Evolutionary conservation across 2,329 filamentous ascomycete species (phyloP).

Genomic region (Tolypocladium tropicale): DNA sequence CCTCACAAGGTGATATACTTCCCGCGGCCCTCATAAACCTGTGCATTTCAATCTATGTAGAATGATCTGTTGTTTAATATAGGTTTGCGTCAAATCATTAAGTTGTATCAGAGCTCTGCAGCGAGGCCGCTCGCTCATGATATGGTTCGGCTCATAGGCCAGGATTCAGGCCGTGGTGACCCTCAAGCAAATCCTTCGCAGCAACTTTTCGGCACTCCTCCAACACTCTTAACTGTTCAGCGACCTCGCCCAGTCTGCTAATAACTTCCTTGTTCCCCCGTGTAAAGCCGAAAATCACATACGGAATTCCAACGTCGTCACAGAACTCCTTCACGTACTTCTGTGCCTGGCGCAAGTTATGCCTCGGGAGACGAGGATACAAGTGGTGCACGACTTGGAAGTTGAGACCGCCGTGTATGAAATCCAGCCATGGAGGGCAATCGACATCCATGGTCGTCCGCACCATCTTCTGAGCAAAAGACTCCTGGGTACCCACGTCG

Average conservation of each 20-base stretch:
- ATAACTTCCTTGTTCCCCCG: slow-evolving; percentile 77
- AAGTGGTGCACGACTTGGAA: slow-evolving; percentile 86
- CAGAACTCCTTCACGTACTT: slow-evolving; percentile 73
- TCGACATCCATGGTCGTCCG: slow-evolving; percentile 92
- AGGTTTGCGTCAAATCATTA: too few species aligned
- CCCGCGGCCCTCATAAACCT: too few species aligned
- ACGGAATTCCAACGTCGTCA: slow-evolving; percentile 70
- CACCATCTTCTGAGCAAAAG: slow-evolving; percentile 83
- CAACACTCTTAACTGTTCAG: background rate
- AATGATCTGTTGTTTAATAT: too few species aligned
- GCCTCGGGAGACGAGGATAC: slow-evolving; percentile 72
- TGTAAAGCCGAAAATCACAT: slow-evolving; percentile 79
- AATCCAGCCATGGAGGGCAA: slow-evolving; percentile 80
- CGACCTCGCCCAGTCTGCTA: slow-evolving; percentile 62
- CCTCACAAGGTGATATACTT: too few species aligned
- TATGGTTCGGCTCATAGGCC: too few species aligned
- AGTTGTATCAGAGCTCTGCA: too few species aligned
- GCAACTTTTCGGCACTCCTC: background rate
- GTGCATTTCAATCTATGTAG: too few species aligned
- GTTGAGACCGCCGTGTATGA: slow-evolving; percentile 78
- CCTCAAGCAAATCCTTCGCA: background rate
- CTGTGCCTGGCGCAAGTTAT: slow-evolving; percentile 70
- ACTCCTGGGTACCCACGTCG: slow-evolving; percentile 73
- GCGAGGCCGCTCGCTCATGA: too few species aligned
- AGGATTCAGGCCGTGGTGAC: too few species aligned